Base-by-base conservation (phyloP, 441 rosid species). In the Croton setiger region DNA sequence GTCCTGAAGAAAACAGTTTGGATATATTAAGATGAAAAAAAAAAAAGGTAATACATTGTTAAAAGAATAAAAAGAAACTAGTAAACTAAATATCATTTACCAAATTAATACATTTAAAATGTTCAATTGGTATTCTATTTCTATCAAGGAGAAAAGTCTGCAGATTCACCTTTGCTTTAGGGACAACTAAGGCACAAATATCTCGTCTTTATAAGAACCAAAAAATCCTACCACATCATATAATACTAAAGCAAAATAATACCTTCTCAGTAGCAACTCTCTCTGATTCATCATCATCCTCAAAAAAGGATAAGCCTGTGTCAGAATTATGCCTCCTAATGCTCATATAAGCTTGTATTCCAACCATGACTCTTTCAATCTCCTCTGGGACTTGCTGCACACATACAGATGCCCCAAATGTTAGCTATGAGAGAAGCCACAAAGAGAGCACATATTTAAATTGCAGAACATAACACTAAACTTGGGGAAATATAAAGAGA, bases 321-420 rank as follows among this genome's bases (percentile, higher is more conserved):
- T 92, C 89, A 43, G 92, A 81, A 70, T 82, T 81, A 74, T 85
- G 89, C 82, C 80, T 89, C 69, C 97, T 84, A 65, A 96, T 91
- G 90, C 97, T 96, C 86, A 96, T 73, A 80, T 96, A 96, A 43
- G 98, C 98, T 86, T 93, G 85, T 73, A 88, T 74, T 55, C 99
- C 98, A 75, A 73, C 97, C 93, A 96, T 76, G 65, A 96, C 91
- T 68, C 99, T 87, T 74, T 93, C 99, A 74, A 93, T 86, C 83
- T 93, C 99, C 68, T 96, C 98, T 2, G 97, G 97, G 64, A 87
- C 96, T 96, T 96, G 99, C 99, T 96, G 90, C 77, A 83, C 5
- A 17, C 23, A 64, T 47, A 9, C 43, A 67, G 37, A 68, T 60
- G 59, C 10, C 36, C 27, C 48, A 36, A 11, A 49, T 1, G 51